A percentile compares a stretch with the other conserved stretches of the same genome.
Conservation (phyloP, 139 green algal genomes). For the Micractinium sp. region DNA sequence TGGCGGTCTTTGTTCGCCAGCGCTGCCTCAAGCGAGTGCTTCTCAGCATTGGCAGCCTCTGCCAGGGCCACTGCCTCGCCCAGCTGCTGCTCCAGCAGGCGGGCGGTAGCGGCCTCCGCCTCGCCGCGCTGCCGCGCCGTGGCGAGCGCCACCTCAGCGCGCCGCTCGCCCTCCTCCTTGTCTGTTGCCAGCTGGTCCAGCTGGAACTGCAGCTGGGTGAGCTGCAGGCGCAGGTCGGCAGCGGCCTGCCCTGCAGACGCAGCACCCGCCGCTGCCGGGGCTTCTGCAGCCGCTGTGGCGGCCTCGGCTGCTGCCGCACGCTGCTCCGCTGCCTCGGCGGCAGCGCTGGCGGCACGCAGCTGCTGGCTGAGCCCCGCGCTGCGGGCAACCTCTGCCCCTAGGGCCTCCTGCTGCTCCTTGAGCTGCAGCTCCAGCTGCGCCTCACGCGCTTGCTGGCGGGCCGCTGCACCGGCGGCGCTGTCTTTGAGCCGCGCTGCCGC, state of each 20-base stretch:
- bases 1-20: constrained; percentile 3
- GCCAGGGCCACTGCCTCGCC: background rate
- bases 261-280: background rate
- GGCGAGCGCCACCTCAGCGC: background rate
- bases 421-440: constrained; percentile 42
- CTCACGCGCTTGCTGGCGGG: constrained; percentile 16
- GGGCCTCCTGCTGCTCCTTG: constrained; percentile 28
- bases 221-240: constrained; percentile 15
- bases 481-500: background rate
- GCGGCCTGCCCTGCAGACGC: background rate
- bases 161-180: constrained; percentile 16
- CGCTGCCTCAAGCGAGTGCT: constrained; percentile 1
- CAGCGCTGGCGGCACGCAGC: constrained; percentile 7
- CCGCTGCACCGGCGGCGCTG: background rate
- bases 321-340: constrained; percentile 3
- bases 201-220: constrained; percentile 34
- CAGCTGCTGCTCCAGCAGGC: constrained; percentile 37
- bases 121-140: constrained; percentile 18
- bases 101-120: constrained; percentile 6
- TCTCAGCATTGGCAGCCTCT: background rate
- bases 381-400: constrained; percentile 25
- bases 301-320: background rate
- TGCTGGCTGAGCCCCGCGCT: constrained; percentile 23
- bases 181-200: constrained; percentile 16
- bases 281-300: background rate